Evolutionary conservation across 805 yeast genomes (phyloP), one percentile per base, ranked within the genome.

Genomic region (Candida montana): DNA sequence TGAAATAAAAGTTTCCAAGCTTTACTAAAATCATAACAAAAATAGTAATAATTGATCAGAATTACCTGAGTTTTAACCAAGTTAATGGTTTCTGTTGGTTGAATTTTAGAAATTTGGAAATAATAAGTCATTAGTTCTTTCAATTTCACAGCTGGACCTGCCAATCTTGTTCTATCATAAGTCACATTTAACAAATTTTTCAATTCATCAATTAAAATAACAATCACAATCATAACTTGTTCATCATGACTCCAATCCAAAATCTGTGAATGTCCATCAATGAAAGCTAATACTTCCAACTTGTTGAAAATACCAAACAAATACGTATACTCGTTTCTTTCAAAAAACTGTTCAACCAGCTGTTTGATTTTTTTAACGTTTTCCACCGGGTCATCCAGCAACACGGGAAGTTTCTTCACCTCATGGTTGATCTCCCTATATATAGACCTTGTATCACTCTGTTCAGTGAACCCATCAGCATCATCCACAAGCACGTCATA

Each of bases 1-100:
- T 50, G 52, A 15, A 43, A 50, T 19, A 55, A 26, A 34, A 51
- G 26, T 39, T 50, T 55, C 56, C 56, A 55, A 4, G 55, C 37
- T 27, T 47, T 49, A 26, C 43, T 48, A 34, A 45, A 39, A 21
- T 50, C 51, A 29, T 11, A 45, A 5, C 31, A 33, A 37, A 45
- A 51, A 28, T 51, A 50, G 36, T 46, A 51, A 31, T 50, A 54
- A 30, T 50, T 51, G 2, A 44, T 15, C 20, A 55, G 19, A 4
- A 52, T 10, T 1, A 52, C 18, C 21, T 55, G 59, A 0, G 57
- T 41, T 19, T 51, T 51, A 17, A 55, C 31, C 13, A 48, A 37
- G 18, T 31, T 36, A 1, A 47, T 1, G 2, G 49, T 41, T 17
- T 55, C 57, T 0, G 40, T 31, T 13, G 44, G 32, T 34, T 55